These are phyloP conservation scores for Xanthoparmelia taractica DNA, from an alignment of 495 filamentous ascomycete species.

Conservation along the genomic window DNA sequence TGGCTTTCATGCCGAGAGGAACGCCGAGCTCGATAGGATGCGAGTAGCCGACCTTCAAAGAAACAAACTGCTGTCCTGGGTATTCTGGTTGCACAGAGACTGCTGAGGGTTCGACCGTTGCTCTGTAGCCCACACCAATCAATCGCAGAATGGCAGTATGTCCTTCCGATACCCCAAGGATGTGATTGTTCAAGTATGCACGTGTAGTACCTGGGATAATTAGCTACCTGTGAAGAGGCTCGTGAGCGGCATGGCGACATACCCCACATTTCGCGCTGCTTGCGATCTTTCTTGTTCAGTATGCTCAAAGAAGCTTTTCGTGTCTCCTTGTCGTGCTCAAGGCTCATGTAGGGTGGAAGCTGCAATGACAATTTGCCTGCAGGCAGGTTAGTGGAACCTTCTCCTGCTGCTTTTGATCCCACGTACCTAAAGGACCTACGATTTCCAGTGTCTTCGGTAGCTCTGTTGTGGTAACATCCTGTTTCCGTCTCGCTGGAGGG, in stretches of 20 bases:
- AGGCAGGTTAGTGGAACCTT: not conserved
- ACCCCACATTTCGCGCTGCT: slow-evolving; percentile 98
- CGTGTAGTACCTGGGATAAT: slow-evolving; percentile 65
- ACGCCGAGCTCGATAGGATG: slow-evolving; percentile 86
- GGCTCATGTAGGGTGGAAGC: slow-evolving; percentile 64
- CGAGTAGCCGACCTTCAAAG: slow-evolving; percentile 89
- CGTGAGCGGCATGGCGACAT: slow-evolving; percentile 31
- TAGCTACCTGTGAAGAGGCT: slow-evolving; percentile 17
- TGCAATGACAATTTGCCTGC: slow-evolving; percentile 62
- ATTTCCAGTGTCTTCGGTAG: slow-evolving; percentile 56
- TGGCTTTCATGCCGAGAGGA: slow-evolving; percentile 76
- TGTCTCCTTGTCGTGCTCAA: slow-evolving; percentile 53
- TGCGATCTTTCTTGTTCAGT: slow-evolving; percentile 50
- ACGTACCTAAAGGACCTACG: slow-evolving; percentile 65
- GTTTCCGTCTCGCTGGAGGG: slow-evolving; percentile 44
- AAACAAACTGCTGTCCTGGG: slow-evolving; percentile 78
- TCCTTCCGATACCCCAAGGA: slow-evolving; percentile 90
- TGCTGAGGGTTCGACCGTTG: slow-evolving; percentile 68
- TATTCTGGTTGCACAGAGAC: slow-evolving; percentile 59
- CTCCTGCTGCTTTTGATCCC: not conserved
- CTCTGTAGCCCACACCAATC: slow-evolving; percentile 94
- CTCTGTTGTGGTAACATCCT: slow-evolving; percentile 48
- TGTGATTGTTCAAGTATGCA: slow-evolving; percentile 79
- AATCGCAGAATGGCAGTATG: slow-evolving; percentile 87
- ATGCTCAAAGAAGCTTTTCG: slow-evolving; percentile 60